A percentile compares a stretch with the other conserved stretches of the same genome.
Evolutionary conservation across 495 filamentous ascomycete species (phyloP).

Genomic region (Aspergillus hancockii): DNA sequence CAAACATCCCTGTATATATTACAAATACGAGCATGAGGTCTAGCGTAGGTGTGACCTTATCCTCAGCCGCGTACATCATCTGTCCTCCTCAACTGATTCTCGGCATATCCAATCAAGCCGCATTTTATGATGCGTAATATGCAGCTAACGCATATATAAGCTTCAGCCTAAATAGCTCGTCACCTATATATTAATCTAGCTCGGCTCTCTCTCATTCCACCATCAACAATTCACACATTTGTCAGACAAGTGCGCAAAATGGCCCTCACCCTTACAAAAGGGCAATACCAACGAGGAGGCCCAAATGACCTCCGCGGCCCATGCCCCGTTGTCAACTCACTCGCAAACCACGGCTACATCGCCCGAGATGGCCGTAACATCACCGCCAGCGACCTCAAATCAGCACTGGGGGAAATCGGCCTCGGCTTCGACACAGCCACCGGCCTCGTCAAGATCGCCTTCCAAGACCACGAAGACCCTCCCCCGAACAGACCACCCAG

Average conservation of each 20-base stretch:
- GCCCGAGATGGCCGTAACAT: conserved; percentile 19
- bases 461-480: conserved; percentile 20
- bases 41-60: background rate
- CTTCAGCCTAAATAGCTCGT: background rate
- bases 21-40: too few species aligned
- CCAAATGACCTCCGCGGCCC: conserved; percentile 15
- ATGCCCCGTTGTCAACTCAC: conserved; percentile 20
- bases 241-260: background rate
- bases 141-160: background rate
- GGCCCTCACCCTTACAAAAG: background rate
- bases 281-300: conserved; percentile 8
- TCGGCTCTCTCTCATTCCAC: background rate
- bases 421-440: conserved; percentile 6
- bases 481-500: background rate
- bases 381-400: conserved; percentile 12
- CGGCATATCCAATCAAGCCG: background rate
- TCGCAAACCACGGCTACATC: conserved; percentile 21
- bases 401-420: conserved; percentile 15
- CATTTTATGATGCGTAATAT: background rate
- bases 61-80: background rate
- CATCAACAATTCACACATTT: background rate
- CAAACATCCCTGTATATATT: too few species aligned
- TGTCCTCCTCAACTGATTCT: background rate
- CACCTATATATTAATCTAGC: too few species aligned
- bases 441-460: conserved; percentile 11